Evolutionary conservation across 73 alveolate species (phyloP).

Genomic region (Tetrahymena elliotti): DNA sequence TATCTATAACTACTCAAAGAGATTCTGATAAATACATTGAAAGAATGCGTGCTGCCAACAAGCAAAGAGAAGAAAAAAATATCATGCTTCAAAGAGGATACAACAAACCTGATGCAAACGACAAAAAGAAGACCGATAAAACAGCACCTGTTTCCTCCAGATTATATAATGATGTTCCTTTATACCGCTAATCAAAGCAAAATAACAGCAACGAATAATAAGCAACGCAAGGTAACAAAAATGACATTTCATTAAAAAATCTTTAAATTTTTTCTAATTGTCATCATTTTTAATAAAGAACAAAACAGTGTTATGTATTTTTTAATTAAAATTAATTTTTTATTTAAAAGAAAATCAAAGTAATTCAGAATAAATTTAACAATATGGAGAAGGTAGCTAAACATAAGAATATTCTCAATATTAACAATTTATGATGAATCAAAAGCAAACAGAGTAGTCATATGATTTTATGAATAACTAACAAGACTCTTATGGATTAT

Average conservation of each 20-base stretch:
- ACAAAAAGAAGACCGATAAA: background rate
- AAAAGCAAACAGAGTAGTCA: background rate
- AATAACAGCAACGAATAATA: background rate
- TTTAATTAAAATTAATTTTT: background rate
- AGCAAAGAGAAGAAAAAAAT: constrained; percentile 34
- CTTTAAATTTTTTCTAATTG: background rate
- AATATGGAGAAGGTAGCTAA: background rate
- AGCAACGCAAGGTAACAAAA: background rate
- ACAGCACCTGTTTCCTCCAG: background rate
- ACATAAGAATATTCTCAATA: background rate
- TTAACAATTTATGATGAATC: background rate
- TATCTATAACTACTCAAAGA: background rate
- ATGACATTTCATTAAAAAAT: too few species aligned
- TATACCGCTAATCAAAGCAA: background rate
- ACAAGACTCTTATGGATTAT: background rate
- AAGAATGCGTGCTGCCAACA: constrained; percentile 32
- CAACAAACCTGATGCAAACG: background rate
- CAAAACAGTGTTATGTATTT: background rate
- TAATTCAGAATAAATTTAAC: background rate
- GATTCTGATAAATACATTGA: constrained; percentile 32
- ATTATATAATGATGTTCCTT: background rate
- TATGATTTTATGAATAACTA: background rate
- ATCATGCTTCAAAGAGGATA: constrained; percentile 38
- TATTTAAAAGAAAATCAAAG: background rate
- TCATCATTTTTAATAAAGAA: background rate